phyloP scores from a whole-genome alignment of 192 early-diverging fungal species.

The Umbelopsis ramanniana region DNA sequence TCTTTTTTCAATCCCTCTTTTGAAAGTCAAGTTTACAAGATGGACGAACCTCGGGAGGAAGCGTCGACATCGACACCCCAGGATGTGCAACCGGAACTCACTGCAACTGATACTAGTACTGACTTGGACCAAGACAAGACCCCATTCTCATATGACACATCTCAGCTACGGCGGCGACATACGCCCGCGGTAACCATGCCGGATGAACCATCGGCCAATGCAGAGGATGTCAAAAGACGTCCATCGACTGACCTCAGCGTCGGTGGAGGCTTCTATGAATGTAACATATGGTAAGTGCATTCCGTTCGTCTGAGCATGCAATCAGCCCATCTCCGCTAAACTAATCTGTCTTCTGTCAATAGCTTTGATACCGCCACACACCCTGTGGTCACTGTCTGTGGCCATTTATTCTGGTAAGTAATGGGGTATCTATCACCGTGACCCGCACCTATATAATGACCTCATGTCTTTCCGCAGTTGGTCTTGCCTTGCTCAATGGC shows the following conservation, averaged over 20 bases:
- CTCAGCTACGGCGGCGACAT: conserved; percentile 21
- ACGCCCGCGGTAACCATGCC: background rate
- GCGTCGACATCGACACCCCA: background rate
- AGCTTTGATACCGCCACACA: conserved; percentile 79
- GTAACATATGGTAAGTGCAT: conserved; percentile 44
- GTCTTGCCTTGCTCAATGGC: conserved; percentile 78
- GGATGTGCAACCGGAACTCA: background rate
- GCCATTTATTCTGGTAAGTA: conserved; percentile 76
- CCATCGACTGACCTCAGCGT: background rate
- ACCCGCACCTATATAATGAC: no score
- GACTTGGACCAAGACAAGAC: background rate
- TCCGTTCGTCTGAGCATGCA: no score
- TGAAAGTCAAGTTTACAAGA: background rate
- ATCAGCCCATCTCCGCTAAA: background rate
- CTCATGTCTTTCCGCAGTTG: conserved; percentile 45
- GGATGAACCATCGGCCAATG: background rate
- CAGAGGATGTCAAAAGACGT: background rate
- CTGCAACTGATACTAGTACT: background rate
- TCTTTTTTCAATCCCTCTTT: background rate
- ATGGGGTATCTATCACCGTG: no score
- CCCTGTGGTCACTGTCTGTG: conserved; percentile 79
- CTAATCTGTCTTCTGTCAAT: background rate
- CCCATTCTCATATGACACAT: conserved; percentile 4
- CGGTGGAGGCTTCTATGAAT: conserved; percentile 45
- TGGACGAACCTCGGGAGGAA: conserved; percentile 10